phyloP scores from a whole-genome alignment of 306 rosid genomes.

The Vigna trinervia region DNA sequence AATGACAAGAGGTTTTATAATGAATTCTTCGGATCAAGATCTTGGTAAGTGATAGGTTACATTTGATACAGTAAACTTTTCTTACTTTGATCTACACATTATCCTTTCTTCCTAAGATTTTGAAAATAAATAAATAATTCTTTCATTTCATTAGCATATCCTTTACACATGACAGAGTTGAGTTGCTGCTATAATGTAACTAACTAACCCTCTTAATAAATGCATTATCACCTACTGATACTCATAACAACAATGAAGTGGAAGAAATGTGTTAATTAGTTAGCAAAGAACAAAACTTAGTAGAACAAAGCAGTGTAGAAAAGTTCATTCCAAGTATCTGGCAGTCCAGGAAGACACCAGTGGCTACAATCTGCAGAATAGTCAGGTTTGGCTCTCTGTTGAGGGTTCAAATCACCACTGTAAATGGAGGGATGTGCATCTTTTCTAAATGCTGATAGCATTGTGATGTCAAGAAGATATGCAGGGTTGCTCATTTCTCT shows the following conservation, averaged over 20 bases:
- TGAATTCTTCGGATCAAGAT: no score
- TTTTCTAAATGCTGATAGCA: constrained; percentile 78
- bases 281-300: constrained; percentile 39
- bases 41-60: no score
- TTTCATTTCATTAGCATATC: constrained; percentile 42
- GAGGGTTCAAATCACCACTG: constrained; percentile 81
- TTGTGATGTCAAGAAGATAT: constrained; percentile 80
- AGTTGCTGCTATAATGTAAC: constrained; percentile 29
- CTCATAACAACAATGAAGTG: constrained; percentile 15
- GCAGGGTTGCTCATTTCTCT: constrained; percentile 70
- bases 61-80: neutral
- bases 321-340: constrained; percentile 91
- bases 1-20: no score
- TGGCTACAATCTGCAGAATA: constrained; percentile 91
- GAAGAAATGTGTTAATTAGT: constrained; percentile 36
- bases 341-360: constrained; percentile 98
- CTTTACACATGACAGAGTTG: constrained; percentile 46
- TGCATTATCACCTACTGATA: constrained; percentile 34
- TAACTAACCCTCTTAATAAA: constrained; percentile 46
- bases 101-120: neutral
- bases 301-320: constrained; percentile 71
- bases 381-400: constrained; percentile 75
- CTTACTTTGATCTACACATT: neutral
- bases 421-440: constrained; percentile 93
- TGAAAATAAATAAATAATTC: neutral